phyloP scores from a whole-genome alignment of 495 filamentous ascomycete genomes.

The Aspergillus bridgeri region DNA sequence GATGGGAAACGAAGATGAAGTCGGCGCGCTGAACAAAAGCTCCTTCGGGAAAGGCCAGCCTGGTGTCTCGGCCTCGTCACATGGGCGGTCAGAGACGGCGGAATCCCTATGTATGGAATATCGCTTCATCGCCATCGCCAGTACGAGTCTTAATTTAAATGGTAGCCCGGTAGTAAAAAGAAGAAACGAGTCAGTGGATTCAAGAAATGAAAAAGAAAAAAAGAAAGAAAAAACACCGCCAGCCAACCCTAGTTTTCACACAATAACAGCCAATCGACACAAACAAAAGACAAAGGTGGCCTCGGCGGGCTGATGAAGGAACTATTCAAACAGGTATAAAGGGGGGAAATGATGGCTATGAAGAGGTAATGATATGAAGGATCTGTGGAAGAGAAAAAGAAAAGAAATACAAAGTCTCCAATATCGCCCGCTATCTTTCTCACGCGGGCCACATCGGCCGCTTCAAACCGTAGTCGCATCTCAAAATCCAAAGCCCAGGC shows the following conservation, averaged over 20 bases:
- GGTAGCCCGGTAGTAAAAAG: too few relatives aligned
- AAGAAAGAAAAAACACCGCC: constrained; percentile 1
- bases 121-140: too few relatives aligned
- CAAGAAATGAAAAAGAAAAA: too few relatives aligned
- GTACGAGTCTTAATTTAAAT: neutral
- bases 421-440: neutral
- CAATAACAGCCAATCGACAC: constrained; percentile 3
- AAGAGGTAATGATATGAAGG: neutral
- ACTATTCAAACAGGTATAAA: neutral
- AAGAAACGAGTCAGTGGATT: neutral
- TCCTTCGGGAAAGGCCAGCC: constrained; percentile 28
- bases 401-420: constrained; percentile 5
- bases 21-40: constrained; percentile 3
- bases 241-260: neutral
- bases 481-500: constrained; percentile 10
- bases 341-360: neutral
- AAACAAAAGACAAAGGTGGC: neutral
- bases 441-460: neutral
- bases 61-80: constrained; percentile 29
- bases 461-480: constrained; percentile 10
- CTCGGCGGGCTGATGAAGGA: neutral
- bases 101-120: too few relatives aligned
- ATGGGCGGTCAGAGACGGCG: constrained; percentile 7
- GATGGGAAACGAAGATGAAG: neutral
- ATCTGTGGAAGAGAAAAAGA: constrained; percentile 5